phyloP scores from a whole-genome alignment of 768 basidiomycete genomes.

The Phlebiopsis gigantea region DNA sequence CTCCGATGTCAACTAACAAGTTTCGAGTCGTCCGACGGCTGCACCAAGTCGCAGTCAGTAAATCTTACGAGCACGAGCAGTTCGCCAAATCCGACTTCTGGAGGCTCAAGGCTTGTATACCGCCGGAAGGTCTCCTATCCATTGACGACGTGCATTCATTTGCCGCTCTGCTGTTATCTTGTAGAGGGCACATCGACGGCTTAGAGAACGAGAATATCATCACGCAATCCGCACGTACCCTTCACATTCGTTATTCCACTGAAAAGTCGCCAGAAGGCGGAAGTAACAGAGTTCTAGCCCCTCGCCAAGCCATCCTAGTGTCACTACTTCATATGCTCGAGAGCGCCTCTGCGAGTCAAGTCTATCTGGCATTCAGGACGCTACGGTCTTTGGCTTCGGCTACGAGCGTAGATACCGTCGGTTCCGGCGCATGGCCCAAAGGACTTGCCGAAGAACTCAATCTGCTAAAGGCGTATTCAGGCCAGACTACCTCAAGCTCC shows the following conservation, averaged over 20 bases:
- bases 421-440: conserved; percentile 28
- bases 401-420: conserved; percentile 25
- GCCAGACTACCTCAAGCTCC: conserved; percentile 17
- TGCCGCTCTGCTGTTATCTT: conserved; percentile 51
- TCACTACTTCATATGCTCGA: conserved; percentile 57
- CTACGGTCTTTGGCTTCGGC: conserved; percentile 54
- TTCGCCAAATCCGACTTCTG: conserved; percentile 71
- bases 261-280: not conserved
- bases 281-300: conserved; percentile 4
- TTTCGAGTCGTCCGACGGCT: conserved; percentile 70
- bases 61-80: conserved; percentile 33
- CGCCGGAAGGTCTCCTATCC: conserved; percentile 45
- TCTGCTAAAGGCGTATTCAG: conserved; percentile 22
- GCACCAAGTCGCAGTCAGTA: conserved; percentile 38
- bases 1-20: conserved; percentile 64
- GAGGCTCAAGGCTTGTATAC: conserved; percentile 78
- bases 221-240: not conserved
- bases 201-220: conserved; percentile 41
- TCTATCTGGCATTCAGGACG: conserved; percentile 57
- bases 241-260: not conserved
- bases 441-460: conserved; percentile 20
- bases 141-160: conserved; percentile 72
- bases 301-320: conserved; percentile 47
- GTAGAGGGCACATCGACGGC: conserved; percentile 57
- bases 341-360: conserved; percentile 39